Conservation (phyloP, 2,329 filamentous ascomycete species). For the Thelonectria discophora region DNA sequence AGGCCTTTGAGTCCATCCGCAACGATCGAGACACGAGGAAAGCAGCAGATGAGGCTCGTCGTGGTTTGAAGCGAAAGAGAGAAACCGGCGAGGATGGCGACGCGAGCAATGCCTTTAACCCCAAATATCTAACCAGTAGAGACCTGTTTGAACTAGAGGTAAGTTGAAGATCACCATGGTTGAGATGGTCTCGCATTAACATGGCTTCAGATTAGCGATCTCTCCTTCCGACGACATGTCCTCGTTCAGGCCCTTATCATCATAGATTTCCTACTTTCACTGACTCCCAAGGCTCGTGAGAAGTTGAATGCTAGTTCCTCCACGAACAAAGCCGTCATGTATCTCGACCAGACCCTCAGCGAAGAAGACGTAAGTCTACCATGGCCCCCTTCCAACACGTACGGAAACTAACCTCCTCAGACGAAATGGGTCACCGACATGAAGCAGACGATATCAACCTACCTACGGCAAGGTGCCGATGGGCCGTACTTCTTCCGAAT, state of each 20-base stretch:
- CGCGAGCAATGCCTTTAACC: slow-evolving; percentile 73
- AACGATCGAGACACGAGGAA: slow-evolving; percentile 61
- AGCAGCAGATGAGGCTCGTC: slow-evolving; percentile 68
- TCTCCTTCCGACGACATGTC: slow-evolving; percentile 93
- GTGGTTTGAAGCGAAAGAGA: slow-evolving; percentile 76
- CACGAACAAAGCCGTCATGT: slow-evolving; percentile 88
- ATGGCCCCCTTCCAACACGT: neutral
- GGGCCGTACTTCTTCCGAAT: slow-evolving; percentile 96
- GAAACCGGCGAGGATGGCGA: slow-evolving; percentile 64
- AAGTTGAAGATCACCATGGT: slow-evolving; percentile 29
- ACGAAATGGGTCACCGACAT: slow-evolving; percentile 85
- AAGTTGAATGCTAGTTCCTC: slow-evolving; percentile 73
- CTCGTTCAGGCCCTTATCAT: slow-evolving; percentile 95
- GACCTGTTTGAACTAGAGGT: slow-evolving; percentile 97
- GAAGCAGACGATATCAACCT: slow-evolving; percentile 80
- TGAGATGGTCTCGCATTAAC: neutral
- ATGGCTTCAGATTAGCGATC: slow-evolving; percentile 76
- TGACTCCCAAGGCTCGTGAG: slow-evolving; percentile 83
- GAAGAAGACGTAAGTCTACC: slow-evolving; percentile 79
- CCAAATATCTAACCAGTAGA: slow-evolving; percentile 96
- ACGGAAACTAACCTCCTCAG: slow-evolving; percentile 50
- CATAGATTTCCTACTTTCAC: slow-evolving; percentile 92
- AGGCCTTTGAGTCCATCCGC: slow-evolving; percentile 61
- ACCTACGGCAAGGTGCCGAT: slow-evolving; percentile 81
- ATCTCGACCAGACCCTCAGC: slow-evolving; percentile 73